Conservation (phyloP, 495 filamentous ascomycete species). For the Neurospora sublineolata region DNA sequence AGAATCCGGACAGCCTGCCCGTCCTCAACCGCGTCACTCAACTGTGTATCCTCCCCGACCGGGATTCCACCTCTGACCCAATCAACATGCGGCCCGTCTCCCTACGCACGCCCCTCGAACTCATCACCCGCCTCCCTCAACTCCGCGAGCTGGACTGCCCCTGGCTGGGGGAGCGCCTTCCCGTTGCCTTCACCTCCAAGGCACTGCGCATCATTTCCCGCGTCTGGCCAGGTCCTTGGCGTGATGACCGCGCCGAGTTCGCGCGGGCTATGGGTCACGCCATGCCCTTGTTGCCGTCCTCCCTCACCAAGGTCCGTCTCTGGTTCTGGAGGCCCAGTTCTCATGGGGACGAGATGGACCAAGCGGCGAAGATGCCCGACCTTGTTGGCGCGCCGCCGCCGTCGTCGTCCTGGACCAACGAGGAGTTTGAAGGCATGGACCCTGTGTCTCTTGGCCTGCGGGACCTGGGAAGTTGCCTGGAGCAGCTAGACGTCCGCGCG, state of each 20-base stretch:
- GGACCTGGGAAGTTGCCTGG: constrained; percentile 8
- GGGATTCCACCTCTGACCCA: neutral
- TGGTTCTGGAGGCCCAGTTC: constrained; percentile 15
- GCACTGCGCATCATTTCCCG: constrained; percentile 12
- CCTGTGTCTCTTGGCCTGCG: constrained; percentile 17
- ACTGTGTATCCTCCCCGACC: constrained; percentile 9
- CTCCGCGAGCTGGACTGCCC: constrained; percentile 12
- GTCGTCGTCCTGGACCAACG: neutral
- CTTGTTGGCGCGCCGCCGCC: constrained; percentile 9
- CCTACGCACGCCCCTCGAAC: constrained; percentile 10
- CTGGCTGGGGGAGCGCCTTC: constrained; percentile 17
- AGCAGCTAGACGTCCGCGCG: constrained; percentile 12
- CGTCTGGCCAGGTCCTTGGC: constrained; percentile 17
- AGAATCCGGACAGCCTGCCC: constrained; percentile 9
- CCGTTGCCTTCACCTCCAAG: constrained; percentile 5
- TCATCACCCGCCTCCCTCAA: constrained; percentile 9
- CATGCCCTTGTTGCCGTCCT: constrained; percentile 7
- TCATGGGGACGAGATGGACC: constrained; percentile 7
- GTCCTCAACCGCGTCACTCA: constrained; percentile 6
- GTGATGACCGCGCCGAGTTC: constrained; percentile 16
- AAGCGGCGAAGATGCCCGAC: constrained; percentile 13
- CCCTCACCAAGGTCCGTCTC: constrained; percentile 11
- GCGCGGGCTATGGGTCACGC: constrained; percentile 8
- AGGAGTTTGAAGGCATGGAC: constrained; percentile 7
- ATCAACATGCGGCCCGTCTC: constrained; percentile 11